A percentile compares a stretch with the other conserved stretches of the same genome.
Conservation (phyloP, 2,329 filamentous ascomycete species). For the Incumbomyces delicatus region DNA sequence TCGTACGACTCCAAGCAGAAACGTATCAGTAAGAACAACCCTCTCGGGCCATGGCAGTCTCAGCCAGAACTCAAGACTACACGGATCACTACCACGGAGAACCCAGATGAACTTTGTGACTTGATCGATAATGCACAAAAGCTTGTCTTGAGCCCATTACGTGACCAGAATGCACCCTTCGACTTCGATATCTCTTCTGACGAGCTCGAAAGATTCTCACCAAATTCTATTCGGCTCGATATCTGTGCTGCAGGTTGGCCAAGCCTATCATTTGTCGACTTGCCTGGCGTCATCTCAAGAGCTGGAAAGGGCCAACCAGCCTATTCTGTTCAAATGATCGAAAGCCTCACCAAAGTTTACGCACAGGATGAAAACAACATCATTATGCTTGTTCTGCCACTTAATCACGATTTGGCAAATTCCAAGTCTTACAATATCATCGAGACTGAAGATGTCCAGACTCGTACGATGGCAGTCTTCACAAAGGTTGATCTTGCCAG, state of each 20-base stretch:
- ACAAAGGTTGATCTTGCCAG: slow-evolving; percentile 74
- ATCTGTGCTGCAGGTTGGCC: slow-evolving; percentile 64
- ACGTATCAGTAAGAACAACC: slow-evolving; percentile 38
- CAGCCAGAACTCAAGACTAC: slow-evolving; percentile 37
- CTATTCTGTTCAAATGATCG: slow-evolving; percentile 62
- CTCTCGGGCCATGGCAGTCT: slow-evolving; percentile 58
- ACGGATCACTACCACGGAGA: slow-evolving; percentile 52
- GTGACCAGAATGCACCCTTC: slow-evolving; percentile 10
- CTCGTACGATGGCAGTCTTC: slow-evolving; percentile 62
- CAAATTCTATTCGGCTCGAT: slow-evolving; percentile 68
- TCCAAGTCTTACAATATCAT: slow-evolving; percentile 62
- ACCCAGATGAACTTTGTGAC: slow-evolving; percentile 55
- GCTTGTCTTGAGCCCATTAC: slow-evolving; percentile 61
- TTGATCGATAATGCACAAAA: slow-evolving; percentile 66
- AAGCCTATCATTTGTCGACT: slow-evolving; percentile 71
- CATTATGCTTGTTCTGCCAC: slow-evolving; percentile 65
- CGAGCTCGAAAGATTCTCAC: slow-evolving; percentile 58
- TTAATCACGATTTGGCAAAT: slow-evolving; percentile 69
- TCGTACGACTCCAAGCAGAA: slow-evolving; percentile 38
- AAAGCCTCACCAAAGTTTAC: slow-evolving; percentile 60
- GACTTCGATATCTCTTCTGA: slow-evolving; percentile 29
- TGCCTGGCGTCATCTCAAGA: slow-evolving; percentile 72
- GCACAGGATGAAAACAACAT: slow-evolving; percentile 60
- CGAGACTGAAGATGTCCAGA: slow-evolving; percentile 42
- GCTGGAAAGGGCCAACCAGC: slow-evolving; percentile 53